Base-by-base conservation (phyloP, 441 rosid species). In the Erodium trifolium region DNA sequence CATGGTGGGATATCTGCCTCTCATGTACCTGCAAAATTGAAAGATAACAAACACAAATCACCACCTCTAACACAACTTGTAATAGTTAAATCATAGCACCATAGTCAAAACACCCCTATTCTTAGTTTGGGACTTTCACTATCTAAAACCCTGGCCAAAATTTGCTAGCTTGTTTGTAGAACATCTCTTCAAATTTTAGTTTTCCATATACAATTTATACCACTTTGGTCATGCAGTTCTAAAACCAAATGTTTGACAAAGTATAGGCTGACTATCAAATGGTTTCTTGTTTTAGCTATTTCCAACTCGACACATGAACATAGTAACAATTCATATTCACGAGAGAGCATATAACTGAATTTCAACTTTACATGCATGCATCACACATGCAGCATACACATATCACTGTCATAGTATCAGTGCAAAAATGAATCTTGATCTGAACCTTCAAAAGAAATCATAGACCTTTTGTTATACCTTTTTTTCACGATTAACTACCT, bases 401-500 rank as follows among this genome's bases (percentile, higher is more conserved):
- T 43, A 0, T 31, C 35, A 10, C 14, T 19, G n/a, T 45, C 6
- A 3, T 16, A 39, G 69, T 49, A 70, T 17, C 51, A 53, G 17
- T 49, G 57, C 16, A 39, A 43, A 65, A 73, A 74, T 73, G 34
- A 23, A 74, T 63, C 70, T 69, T 70, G 27, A 64, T 66, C 57
- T 29, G 13, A 41, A 73, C 31, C 0, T 11, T 31, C 27, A 69
- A 35, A 23, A 35, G 34, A 63, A 16, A 63, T 62, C 23, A 63
- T 49, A 49, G 14, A 12, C 57, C 16, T 63, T 53, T 27, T 47
- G 37, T 35, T 23, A 9, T 81, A 88, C 98, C 92, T 85, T 77
- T 69, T 75, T 85, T 78, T 88, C 93, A 73, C 81, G 80, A 82
- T 79, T 77, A 67, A 72, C 80, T 71, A 77, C 16, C 82, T 84